A percentile compares a stretch with the other conserved stretches of the same genome.
Conservation (phyloP, 2,329 filamentous ascomycete species). For the Hypoxylon sp. region DNA sequence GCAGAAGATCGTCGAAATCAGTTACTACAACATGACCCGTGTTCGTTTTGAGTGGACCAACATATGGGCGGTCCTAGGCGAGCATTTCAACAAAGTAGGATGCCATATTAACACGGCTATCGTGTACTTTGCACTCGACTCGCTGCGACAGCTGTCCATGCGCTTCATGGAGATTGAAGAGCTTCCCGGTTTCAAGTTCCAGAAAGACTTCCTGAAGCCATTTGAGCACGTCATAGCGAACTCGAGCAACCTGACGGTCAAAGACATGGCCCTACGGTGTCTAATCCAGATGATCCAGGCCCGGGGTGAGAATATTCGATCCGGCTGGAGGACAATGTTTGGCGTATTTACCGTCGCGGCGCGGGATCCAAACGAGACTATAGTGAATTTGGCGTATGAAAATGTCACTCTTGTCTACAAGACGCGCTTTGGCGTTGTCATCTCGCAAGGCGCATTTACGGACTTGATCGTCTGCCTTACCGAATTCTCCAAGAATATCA, state of each 20-base stretch:
- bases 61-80: slow-evolving; percentile 96
- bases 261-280: slow-evolving; percentile 96
- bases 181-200: slow-evolving; percentile 97
- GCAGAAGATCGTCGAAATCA: slow-evolving; percentile 98
- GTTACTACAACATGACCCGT: slow-evolving; percentile 99
- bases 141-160: slow-evolving; percentile 94
- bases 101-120: slow-evolving; percentile 96
- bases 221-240: slow-evolving; percentile 98
- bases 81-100: slow-evolving; percentile 97
- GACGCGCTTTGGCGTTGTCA: slow-evolving; percentile 92
- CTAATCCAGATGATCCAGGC: slow-evolving; percentile 99
- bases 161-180: slow-evolving; percentile 99
- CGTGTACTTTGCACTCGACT: slow-evolving; percentile 97
- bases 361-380: slow-evolving; percentile 89
- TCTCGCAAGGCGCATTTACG: slow-evolving; percentile 95
- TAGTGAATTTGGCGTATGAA: slow-evolving; percentile 96
- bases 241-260: slow-evolving; percentile 88
- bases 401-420: slow-evolving; percentile 97
- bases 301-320: slow-evolving; percentile 93
- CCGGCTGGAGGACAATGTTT: slow-evolving; percentile 99
- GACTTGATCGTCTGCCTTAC: slow-evolving; percentile 96
- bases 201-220: slow-evolving; percentile 98
- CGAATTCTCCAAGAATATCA: slow-evolving; percentile 98
- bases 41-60: slow-evolving; percentile 98
- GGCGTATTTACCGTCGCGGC: slow-evolving; percentile 97